Base-by-base conservation (phyloP, 805 yeast genomes). In the Suhomyces sp. region DNA sequence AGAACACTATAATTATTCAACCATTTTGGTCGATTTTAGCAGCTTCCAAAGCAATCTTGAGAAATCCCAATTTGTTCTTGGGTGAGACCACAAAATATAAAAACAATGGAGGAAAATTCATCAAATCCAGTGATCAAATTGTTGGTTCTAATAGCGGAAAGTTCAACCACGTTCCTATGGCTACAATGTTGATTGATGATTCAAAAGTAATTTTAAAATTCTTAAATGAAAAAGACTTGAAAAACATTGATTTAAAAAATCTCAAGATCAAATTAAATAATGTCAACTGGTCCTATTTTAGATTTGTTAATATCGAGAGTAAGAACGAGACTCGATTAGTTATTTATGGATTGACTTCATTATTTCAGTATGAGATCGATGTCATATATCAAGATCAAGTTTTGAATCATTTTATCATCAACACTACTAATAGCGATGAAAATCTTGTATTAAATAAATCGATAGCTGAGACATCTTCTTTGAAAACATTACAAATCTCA, bases 11-110 rank as follows among this genome's bases (percentile, higher is more conserved):
- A 6, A 59, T 66, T 5, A 57, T 64, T 13, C 79, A 75, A 57
- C 79, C 79, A 9, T 64, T 75, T 44, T 75, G 80, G 80, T 68
- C 76, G 1, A 60, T 74, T 53, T 54, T 75, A 15, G 79, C 80
- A 2, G 78, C 76, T 0, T 57, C 66, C 23, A 74, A 73, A 46
- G 64, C 73, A 7, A 56, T 74, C 5, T 44, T 63, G 13, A 58
- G 55, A 24, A 60, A 61, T 26, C 71, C 77, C 1, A 55, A 56
- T 15, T 58, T 69, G 5, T 74, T 75, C 46, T 62, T 66, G 22
- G 77, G 76, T 7, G 59, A 63, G 17, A 47, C 60, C 1, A 67
- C 73, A 6, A 57, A 52, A 35, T 49, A 49, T 22, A 67, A 67
- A 44, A 62, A 63, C 46, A 62, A 63, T 26, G 68, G 68, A 1